Evolutionary conservation across 2,329 filamentous ascomycete genomes (phyloP), one percentile per base, ranked within the genome.

Genomic region (Parafenestella ontariensis): DNA sequence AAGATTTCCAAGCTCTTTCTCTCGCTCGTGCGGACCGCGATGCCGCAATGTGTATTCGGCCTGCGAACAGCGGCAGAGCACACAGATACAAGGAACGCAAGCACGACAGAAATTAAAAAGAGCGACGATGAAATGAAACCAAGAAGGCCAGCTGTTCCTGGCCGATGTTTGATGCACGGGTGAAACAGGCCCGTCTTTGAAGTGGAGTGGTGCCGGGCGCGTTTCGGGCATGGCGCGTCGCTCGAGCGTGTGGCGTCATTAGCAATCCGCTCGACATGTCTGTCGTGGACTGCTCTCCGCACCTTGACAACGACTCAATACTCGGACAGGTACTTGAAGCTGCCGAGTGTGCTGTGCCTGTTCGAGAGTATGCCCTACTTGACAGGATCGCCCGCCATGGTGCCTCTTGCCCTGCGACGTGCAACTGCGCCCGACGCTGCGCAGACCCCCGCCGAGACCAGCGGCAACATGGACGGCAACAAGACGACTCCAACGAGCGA

Each of bases 101-200:
- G 44, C 20, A 50, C 56, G 42, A 52, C 43, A 53, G 44, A 47
- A 46, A 59, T 36, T 50, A 52, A 41, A 51, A 34, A 47, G 40
- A 48, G 36, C 23, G 48, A 52, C 39, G 50, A 56, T 26, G 54
- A 59, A 52, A 64, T 48, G 44, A 42, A 36, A 59, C 56, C 57
- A 59, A 62, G 62, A 62, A 72, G 65, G 69, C 70, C 68, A 72
- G 66, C 58, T 71, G 66, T 66, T 69, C 64, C 59, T 60, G 60
- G 56, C 47, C 59, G 62, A 56, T 47, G 55, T 33, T 64, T 60
- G 61, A 68, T 61, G 70, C 70, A 68, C 63, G 62, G 64, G 56
- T 73, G 71, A 74, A 75, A 75, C 72, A 61, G 61, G 57, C 66
- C 66, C 56, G 58, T 51, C 59, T 63, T 58, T 54, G 24, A 46